phyloP scores from a whole-genome alignment of 352 stramenopile species.

The Thalassiosira delicatula region DNA sequence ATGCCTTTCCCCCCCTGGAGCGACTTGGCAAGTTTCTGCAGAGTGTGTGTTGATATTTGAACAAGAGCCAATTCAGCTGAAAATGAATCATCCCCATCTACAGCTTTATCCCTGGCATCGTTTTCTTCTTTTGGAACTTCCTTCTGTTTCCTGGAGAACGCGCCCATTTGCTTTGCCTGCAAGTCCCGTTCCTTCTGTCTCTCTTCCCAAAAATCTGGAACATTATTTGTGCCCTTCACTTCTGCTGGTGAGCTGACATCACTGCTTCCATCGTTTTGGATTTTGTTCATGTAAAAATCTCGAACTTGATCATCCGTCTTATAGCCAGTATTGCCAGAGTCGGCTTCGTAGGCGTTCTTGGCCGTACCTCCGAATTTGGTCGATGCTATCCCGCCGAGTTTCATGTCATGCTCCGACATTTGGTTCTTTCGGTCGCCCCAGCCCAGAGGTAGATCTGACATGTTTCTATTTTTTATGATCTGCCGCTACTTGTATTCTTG shows the following conservation, averaged over 20 bases:
- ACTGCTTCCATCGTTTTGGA: conserved; percentile 19
- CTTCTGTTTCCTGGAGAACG: conserved; percentile 21
- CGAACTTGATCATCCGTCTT: conserved; percentile 54
- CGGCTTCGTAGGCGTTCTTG: conserved; percentile 38
- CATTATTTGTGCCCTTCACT: neutral
- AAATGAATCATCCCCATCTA: neutral
- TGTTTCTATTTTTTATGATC: too few relatives aligned
- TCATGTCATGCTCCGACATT: conserved; percentile 61
- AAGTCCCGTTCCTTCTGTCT: conserved; percentile 48
- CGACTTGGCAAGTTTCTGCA: conserved; percentile 44
- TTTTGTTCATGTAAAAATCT: conserved; percentile 40
- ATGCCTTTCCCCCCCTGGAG: conserved; percentile 5
- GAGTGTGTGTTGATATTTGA: conserved; percentile 52
- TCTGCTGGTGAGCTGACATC: too few relatives aligned
- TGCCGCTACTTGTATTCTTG: too few relatives aligned
- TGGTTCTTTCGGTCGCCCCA: conserved; percentile 55
- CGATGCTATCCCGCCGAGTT: conserved; percentile 44
- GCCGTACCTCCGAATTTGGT: too few relatives aligned
- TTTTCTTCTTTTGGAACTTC: too few relatives aligned
- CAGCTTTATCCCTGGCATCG: too few relatives aligned
- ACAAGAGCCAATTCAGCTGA: conserved; percentile 44
- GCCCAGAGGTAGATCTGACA: conserved; percentile 28
- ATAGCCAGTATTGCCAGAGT: conserved; percentile 16
- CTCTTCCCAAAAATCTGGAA: conserved; percentile 46
- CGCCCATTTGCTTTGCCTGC: conserved; percentile 48